Conservation (phyloP, 176 grass and related monocot genomes). For the Musa schizocarpa region DNA sequence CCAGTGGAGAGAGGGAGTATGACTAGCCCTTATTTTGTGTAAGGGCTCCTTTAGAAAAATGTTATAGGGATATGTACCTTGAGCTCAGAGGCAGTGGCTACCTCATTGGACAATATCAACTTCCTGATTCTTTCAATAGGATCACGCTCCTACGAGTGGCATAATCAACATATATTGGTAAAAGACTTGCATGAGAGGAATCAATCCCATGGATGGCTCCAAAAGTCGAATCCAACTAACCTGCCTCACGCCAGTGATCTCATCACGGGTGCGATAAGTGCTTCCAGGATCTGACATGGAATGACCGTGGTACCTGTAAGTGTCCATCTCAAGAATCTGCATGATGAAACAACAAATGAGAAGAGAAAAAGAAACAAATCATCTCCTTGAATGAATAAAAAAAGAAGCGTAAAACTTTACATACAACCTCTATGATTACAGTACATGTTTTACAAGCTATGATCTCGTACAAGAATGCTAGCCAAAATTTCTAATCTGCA, state of each 20-base stretch:
- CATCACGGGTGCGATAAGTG: conserved; percentile 72
- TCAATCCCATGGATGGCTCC: no score
- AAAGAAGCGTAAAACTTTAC: neutral
- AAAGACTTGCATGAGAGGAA: neutral
- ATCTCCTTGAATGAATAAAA: neutral
- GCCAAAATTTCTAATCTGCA: neutral
- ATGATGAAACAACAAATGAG: neutral
- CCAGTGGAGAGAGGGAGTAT: neutral
- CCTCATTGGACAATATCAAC: conserved; percentile 56
- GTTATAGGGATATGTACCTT: conserved; percentile 25
- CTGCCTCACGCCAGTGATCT: conserved; percentile 70
- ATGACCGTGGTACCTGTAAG: conserved; percentile 91
- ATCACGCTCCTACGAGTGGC: conserved; percentile 55
- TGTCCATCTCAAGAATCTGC: conserved; percentile 98
- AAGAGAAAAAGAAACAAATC: neutral
- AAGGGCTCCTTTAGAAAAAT: neutral
- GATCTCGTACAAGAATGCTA: neutral
- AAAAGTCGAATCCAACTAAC: conserved; percentile 11
- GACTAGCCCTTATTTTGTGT: neutral
- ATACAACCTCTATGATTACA: neutral
- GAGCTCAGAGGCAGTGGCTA: conserved; percentile 56
- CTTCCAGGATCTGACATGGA: conserved; percentile 94
- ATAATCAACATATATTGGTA: neutral
- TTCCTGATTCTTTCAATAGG: conserved; percentile 85
- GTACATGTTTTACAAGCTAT: neutral